These are phyloP conservation scores for Irpex sp. DNA, from an alignment of 1,284 basidiomycete genomes.

Conservation along the genomic window DNA sequence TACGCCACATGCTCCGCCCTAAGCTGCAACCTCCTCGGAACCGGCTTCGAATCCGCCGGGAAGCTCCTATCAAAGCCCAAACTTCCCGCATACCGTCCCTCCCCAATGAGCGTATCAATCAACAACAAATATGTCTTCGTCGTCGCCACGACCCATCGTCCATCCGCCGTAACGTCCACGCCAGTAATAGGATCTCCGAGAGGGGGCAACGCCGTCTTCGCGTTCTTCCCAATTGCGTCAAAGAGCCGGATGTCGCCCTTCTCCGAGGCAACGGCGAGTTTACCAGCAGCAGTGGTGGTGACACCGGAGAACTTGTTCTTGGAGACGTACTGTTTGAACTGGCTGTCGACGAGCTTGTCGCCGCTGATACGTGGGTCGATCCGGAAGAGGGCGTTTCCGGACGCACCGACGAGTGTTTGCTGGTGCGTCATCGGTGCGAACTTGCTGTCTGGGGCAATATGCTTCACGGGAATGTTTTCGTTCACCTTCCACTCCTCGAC, in stretches of 20 bases:
- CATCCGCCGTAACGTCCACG: conserved; percentile 92
- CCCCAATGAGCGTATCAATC: conserved; percentile 94
- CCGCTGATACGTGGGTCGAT: conserved; percentile 94
- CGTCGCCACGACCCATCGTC: conserved; percentile 94
- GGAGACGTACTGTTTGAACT: conserved; percentile 94
- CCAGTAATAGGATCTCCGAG: conserved; percentile 95
- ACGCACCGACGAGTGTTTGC: conserved; percentile 91
- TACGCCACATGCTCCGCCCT: conserved; percentile 92
- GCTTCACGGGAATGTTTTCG: conserved; percentile 81
- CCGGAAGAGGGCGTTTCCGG: conserved; percentile 94
- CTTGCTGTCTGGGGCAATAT: conserved; percentile 92
- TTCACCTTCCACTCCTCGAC: conserved; percentile 99
- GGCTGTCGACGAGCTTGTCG: conserved; percentile 89
- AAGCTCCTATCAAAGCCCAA: conserved; percentile 95
- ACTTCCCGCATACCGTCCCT: conserved; percentile 83
- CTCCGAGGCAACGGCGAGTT: conserved; percentile 90
- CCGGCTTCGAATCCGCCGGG: conserved; percentile 91
- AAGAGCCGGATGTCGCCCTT: conserved; percentile 97
- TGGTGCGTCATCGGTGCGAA: conserved; percentile 93
- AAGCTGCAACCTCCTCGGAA: conserved; percentile 86
- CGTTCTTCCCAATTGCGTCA: conserved; percentile 96
- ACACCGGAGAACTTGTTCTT: conserved; percentile 97
- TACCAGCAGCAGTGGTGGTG: conserved; percentile 83
- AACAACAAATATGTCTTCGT: conserved; percentile 93
- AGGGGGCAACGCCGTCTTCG: conserved; percentile 97